These are phyloP conservation scores for Acacia concinna DNA, from an alignment of 331 rosid species.

Conservation along the genomic window DNA sequence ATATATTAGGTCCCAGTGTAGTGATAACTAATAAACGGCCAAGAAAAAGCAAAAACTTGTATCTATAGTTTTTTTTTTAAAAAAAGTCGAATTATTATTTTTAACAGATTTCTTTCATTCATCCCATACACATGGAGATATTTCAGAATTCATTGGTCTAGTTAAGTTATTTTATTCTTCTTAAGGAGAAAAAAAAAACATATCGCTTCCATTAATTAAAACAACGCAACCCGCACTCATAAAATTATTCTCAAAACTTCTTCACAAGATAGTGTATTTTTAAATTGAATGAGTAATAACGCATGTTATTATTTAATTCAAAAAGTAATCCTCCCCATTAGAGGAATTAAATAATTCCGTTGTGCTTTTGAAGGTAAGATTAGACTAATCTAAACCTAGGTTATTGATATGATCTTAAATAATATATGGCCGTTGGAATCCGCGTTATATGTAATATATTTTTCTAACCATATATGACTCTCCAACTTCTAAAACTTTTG, in stretches of 20 bases:
- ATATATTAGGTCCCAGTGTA: neutral
- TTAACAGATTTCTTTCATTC: neutral
- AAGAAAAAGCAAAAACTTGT: neutral
- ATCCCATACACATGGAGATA: conserved; percentile 27
- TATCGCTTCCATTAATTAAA: conserved; percentile 18
- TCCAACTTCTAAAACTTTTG: conserved; percentile 30
- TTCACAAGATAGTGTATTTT: neutral
- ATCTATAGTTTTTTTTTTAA: neutral
- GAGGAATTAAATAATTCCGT: conserved; percentile 25
- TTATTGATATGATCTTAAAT: conserved; percentile 38
- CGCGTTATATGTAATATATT: conserved; percentile 36
- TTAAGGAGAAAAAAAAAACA: conserved; percentile 3
- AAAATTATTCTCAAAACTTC: conserved; percentile 10
- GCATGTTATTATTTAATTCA: conserved; percentile 28
- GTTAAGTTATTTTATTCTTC: conserved; percentile 10
- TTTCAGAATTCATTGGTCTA: conserved; percentile 1
- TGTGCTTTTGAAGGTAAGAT: conserved; percentile 42
- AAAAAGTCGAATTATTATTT: neutral
- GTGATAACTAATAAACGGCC: neutral
- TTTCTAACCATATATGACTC: conserved; percentile 32
- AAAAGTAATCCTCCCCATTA: conserved; percentile 35
- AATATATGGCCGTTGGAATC: conserved; percentile 49
- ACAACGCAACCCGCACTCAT: conserved; percentile 36
- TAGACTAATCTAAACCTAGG: conserved; percentile 49
- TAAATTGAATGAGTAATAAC: conserved; percentile 26